Percentiles rank a stretch among this genome's conserved stretches.
phyloP scores from a whole-genome alignment of 2,329 filamentous ascomycete genomes.

The Apiospora koreana region DNA sequence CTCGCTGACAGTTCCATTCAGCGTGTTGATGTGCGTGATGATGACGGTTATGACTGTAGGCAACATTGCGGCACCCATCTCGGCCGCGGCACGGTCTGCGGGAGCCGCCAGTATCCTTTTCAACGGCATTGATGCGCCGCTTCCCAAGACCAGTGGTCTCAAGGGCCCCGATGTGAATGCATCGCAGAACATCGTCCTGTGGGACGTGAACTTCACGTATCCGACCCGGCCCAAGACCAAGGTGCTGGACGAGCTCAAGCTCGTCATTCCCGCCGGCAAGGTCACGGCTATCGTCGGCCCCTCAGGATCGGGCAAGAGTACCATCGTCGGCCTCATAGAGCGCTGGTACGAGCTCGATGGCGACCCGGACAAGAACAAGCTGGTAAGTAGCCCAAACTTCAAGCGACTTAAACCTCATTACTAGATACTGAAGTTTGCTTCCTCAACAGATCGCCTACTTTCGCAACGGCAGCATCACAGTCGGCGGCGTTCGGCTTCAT shows the following conservation, averaged over 20 bases:
- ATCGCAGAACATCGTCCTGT: constrained; percentile 25
- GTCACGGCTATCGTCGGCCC: constrained; percentile 51
- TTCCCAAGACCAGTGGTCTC: constrained; percentile 35
- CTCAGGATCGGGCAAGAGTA: constrained; percentile 74
- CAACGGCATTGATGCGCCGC: background rate
- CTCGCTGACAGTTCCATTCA: background rate
- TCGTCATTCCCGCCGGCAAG: constrained; percentile 46
- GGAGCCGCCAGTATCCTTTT: background rate
- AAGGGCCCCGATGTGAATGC: constrained; percentile 48
- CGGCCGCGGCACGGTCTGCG: background rate
- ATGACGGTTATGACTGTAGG: constrained; percentile 3
- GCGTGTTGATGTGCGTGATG: constrained; percentile 11
- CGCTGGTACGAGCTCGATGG: constrained; percentile 67
- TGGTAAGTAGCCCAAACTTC: constrained; percentile 20
- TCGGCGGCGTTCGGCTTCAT: constrained; percentile 82
- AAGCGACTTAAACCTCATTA: background rate
- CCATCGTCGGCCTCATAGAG: constrained; percentile 69
- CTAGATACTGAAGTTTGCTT: background rate
- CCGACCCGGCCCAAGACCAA: constrained; percentile 48
- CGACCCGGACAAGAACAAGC: constrained; percentile 37
- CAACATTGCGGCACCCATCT: background rate
- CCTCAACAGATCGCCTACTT: constrained; percentile 27
- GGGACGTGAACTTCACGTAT: constrained; percentile 47
- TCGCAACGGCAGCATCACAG: constrained; percentile 58
- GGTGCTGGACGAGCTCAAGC: constrained; percentile 43